Base-by-base conservation (phyloP, 1,284 basidiomycete species). In the Boletus smithii region DNA sequence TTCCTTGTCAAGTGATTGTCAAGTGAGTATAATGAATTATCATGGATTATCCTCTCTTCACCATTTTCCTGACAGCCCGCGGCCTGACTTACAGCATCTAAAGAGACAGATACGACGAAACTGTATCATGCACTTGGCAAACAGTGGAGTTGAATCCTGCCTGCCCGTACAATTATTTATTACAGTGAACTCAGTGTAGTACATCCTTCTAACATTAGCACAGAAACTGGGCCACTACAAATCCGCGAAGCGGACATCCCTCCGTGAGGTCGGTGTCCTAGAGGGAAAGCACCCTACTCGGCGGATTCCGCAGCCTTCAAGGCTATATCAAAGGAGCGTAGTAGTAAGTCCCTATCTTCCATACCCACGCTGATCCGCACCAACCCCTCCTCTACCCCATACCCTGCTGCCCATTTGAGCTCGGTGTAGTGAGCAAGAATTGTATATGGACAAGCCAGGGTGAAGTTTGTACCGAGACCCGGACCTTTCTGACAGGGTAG, bases 401-500 rank as follows among this genome's bases (percentile, higher is more conserved):
- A 94, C 51, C 74, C 68, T 24, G 79, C 83, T 5, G 94, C 95
- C 97, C 97, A 99, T 27, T 90, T 89, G 48, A 97, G 71, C 69
- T 99, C 97, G 3, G 73, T 65, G 59, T 88, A 98, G 66, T 99
- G 97, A 20, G 92, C 97, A 18, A 99, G 75, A 52, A 99, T 85
- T 3, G 92, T 88, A 66, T 94, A 99, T 18, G 95, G 95, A 58
- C 85, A 91, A 22, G 91, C 92, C 13, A 97, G 77, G 2, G 95
- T 98, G 68, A 98, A 97, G 73, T 94, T 97, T 29, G 95, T 98
- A 1, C 95, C 95, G 17, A 98, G 77, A 60, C 86, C 90, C 0
- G 95, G 97, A 2, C 95, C 97, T 67, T 98, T 99, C 53, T 81
- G 81, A 66, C 86, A 94, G 6, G 77, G 72, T 18, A 99, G 72